phyloP scores from a whole-genome alignment of 2,329 filamentous ascomycete species.

The Clarireedia sp. region DNA sequence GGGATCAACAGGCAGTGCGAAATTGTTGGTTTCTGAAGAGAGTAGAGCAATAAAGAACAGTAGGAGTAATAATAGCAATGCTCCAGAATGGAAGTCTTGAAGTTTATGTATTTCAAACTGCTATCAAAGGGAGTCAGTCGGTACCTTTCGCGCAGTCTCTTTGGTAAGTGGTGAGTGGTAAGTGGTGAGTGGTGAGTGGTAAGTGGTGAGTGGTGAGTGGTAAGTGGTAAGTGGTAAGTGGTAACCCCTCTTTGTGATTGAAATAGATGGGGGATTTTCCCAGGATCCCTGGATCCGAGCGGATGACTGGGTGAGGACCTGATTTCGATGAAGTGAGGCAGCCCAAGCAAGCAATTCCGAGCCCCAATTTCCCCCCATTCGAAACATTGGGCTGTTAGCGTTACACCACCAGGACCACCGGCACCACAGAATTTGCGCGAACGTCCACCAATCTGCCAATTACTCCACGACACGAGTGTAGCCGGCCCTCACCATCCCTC shows the following conservation, averaged over 20 bases:
- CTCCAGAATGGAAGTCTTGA: background rate
- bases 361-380: background rate
- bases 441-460: slow-evolving; percentile 18
- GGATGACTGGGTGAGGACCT: background rate
- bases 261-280: slow-evolving; percentile 7
- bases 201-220: too few species aligned
- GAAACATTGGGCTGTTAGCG: slow-evolving; percentile 20
- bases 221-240: too few species aligned
- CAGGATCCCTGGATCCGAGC: background rate
- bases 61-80: background rate
- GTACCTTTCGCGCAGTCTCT: too few species aligned
- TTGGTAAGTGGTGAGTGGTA: too few species aligned
- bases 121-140: too few species aligned
- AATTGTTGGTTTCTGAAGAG: too few species aligned
- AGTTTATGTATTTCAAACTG: background rate
- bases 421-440: background rate
- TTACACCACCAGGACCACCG: slow-evolving; percentile 9
- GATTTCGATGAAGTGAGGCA: background rate
- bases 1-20: too few species aligned
- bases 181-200: too few species aligned
- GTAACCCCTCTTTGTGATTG: slow-evolving; percentile 5
- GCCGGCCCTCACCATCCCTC: background rate
- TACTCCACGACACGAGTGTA: slow-evolving; percentile 21
- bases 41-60: background rate
- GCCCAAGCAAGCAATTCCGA: too few species aligned